A percentile compares a stretch with the other conserved stretches of the same genome.
These are phyloP conservation scores for Coemansia furcata DNA, from an alignment of 192 early-diverging fungal genomes.

Conservation along the genomic window DNA sequence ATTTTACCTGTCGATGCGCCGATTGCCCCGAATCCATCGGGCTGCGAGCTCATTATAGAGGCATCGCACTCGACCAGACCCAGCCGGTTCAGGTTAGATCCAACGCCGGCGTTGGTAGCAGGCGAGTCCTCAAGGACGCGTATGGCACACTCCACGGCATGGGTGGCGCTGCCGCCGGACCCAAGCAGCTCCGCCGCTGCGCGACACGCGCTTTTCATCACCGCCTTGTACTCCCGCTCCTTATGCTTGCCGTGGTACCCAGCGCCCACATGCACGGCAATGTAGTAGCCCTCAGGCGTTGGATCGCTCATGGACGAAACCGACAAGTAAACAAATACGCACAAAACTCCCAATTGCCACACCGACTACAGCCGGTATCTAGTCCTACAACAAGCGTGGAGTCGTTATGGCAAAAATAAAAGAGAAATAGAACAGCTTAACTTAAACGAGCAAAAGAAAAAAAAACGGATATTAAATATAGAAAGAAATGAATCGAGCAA, in stretches of 20 bases:
- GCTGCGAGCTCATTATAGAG: slow-evolving; percentile 64
- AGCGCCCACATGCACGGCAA: slow-evolving; percentile 44
- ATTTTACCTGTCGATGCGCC: slow-evolving; percentile 64
- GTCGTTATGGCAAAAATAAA: not conserved
- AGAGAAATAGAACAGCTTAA: not conserved
- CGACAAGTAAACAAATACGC: not conserved
- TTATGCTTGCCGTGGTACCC: slow-evolving; percentile 28
- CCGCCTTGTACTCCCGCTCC: slow-evolving; percentile 15
- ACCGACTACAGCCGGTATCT: not conserved
- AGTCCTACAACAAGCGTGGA: not conserved
- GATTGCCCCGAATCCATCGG: slow-evolving; percentile 74
- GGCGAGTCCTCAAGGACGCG: slow-evolving; percentile 49
- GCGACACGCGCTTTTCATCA: slow-evolving; percentile 31
- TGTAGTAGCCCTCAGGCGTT: slow-evolving; percentile 1
- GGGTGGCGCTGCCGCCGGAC: slow-evolving; percentile 9
- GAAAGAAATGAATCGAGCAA: not conserved
- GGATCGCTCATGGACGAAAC: not conserved
- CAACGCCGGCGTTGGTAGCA: slow-evolving; percentile 63
- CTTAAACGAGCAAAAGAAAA: no score
- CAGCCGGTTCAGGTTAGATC: slow-evolving; percentile 74
- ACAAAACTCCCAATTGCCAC: not conserved
- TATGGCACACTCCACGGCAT: slow-evolving; percentile 31
- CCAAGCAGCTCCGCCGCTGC: slow-evolving; percentile 18
- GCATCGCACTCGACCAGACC: slow-evolving; percentile 88
- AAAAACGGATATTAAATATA: not conserved